These are phyloP conservation scores for Paramecium sexaurelia DNA, from an alignment of 73 alveolate species.

Conservation along the genomic window DNA sequence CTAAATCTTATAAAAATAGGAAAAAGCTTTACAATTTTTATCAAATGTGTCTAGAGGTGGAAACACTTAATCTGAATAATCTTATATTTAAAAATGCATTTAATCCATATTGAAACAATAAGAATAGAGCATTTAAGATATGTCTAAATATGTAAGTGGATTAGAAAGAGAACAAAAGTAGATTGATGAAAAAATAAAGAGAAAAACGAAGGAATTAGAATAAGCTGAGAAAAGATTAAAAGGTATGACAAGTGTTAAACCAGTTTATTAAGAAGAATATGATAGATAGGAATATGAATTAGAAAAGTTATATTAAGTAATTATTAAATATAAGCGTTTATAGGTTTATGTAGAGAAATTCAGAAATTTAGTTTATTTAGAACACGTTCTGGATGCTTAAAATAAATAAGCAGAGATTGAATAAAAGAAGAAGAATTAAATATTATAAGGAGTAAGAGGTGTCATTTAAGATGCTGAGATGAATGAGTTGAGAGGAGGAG, in stretches of 20 bases:
- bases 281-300: conserved; percentile 75
- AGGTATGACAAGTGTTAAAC: conserved; percentile 58
- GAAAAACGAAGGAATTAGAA: conserved; percentile 39
- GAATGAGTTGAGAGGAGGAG: conserved; percentile 3
- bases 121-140: conserved; percentile 20
- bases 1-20: background rate
- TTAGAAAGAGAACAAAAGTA: conserved; percentile 37
- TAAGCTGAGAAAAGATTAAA: conserved; percentile 48
- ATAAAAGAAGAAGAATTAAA: conserved; percentile 4
- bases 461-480: background rate
- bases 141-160: conserved; percentile 44
- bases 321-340: background rate
- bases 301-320: conserved; percentile 81
- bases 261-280: conserved; percentile 65
- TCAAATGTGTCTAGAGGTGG: conserved; percentile 37
- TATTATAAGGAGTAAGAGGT: background rate
- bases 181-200: conserved; percentile 9
- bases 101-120: conserved; percentile 29
- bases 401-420: conserved; percentile 74
- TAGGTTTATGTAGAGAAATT: conserved; percentile 90
- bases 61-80: conserved; percentile 3
- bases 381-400: conserved; percentile 88
- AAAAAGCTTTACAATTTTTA: conserved; percentile 52
- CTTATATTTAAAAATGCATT: conserved; percentile 45
- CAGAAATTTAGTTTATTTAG: conserved; percentile 94